Conservation (phyloP, 2,329 filamentous ascomycete species). For the Fusarium sublunatum region DNA sequence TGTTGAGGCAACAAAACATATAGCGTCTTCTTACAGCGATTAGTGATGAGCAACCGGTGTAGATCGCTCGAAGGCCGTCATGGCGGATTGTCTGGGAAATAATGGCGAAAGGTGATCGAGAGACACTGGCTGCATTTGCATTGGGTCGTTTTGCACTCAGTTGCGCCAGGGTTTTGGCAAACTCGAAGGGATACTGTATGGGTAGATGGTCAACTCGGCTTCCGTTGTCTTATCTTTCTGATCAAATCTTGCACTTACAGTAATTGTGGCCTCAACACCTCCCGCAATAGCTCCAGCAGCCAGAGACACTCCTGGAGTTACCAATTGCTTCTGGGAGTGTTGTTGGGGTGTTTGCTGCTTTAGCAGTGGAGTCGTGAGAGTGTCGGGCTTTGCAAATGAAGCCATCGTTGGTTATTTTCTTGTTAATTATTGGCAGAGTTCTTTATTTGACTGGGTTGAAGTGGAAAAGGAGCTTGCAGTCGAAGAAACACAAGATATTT, state of each 20-base stretch:
- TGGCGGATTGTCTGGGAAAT: constrained; percentile 64
- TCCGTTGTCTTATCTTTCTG: too few relatives aligned
- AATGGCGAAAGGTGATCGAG: constrained; percentile 67
- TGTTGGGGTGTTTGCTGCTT: not conserved
- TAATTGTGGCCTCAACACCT: constrained; percentile 63
- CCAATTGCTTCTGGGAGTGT: constrained; percentile 12
- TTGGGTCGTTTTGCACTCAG: constrained; percentile 52
- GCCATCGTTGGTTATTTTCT: too few relatives aligned
- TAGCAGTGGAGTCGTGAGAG: not conserved
- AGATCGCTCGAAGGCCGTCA: constrained; percentile 69
- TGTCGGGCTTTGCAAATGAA: too few relatives aligned
- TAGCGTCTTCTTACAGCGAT: constrained; percentile 54
- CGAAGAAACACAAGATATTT: too few relatives aligned
- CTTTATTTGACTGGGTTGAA: too few relatives aligned
- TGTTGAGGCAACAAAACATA: too few relatives aligned
- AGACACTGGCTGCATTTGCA: constrained; percentile 23
- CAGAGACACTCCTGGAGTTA: constrained; percentile 58
- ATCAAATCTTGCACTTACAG: constrained; percentile 49
- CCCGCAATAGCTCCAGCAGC: constrained; percentile 63
- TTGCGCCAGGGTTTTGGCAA: constrained; percentile 73
- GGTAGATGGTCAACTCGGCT: not conserved
- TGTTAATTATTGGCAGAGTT: too few relatives aligned
- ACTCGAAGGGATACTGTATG: constrained; percentile 72
- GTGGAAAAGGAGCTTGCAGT: too few relatives aligned
- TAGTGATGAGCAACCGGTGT: constrained; percentile 71